These are phyloP conservation scores for Russula lepida DNA, from an alignment of 768 basidiomycete genomes.

Conservation along the genomic window DNA sequence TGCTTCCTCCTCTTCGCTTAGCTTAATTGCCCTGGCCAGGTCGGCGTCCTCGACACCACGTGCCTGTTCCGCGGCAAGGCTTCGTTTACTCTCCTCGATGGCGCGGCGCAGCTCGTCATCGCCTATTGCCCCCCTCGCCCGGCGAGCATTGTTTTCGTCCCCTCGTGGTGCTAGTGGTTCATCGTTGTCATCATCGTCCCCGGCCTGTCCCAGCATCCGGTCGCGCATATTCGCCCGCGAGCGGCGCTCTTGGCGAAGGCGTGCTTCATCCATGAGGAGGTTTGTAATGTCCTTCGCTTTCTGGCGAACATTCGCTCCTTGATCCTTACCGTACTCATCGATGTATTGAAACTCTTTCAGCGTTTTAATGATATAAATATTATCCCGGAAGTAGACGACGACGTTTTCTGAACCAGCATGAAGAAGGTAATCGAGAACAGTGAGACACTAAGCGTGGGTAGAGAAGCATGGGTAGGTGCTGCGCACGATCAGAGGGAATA, in stretches of 20 bases:
- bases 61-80: constrained; percentile 60
- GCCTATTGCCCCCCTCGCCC: constrained; percentile 25
- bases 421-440: constrained; percentile 89
- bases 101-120: constrained; percentile 78
- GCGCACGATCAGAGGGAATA: not conserved
- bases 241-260: constrained; percentile 79
- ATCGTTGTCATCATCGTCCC: constrained; percentile 30
- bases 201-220: constrained; percentile 71
- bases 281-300: constrained; percentile 99
- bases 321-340: constrained; percentile 93
- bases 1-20: constrained; percentile 88
- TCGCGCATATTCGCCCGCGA: constrained; percentile 88
- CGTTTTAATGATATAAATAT: constrained; percentile 96
- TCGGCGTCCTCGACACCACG: constrained; percentile 72
- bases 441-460: constrained; percentile 55
- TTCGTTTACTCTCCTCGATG: constrained; percentile 83
- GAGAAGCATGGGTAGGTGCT: not conserved
- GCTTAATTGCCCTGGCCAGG: constrained; percentile 66
- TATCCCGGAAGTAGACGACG: constrained; percentile 96
- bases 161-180: constrained; percentile 35
- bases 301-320: constrained; percentile 95
- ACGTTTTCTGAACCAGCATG: constrained; percentile 98
- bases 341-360: constrained; percentile 97
- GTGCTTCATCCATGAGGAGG: constrained; percentile 75
- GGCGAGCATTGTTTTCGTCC: constrained; percentile 34